Base-by-base conservation (phyloP, 2,329 filamentous ascomycete genomes). In the Stachybotrys chlorohalonatus region DNA sequence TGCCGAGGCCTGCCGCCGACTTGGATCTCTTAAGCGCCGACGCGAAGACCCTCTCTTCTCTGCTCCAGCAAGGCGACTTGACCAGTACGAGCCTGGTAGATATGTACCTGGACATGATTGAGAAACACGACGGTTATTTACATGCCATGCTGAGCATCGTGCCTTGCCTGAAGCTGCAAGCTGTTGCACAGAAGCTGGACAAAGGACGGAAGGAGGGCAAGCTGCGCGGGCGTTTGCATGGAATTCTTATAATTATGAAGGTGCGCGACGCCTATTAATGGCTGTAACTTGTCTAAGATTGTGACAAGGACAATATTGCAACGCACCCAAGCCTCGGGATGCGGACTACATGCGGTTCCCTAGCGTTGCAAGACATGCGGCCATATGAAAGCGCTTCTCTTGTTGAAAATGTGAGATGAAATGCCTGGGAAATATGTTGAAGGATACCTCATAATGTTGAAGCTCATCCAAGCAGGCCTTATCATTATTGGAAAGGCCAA, bases 181-280 rank as follows among this genome's bases (percentile, higher is more conserved):
- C 53, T 15, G 51, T 39, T 3, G 60, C 58, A 4, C 42, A 17
- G 13, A 51, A 39, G 36, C 17, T 61, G 5, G 60, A 63, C 30
- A 48, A 50, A 8, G 60, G 60, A 31, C 56, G 60, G 8, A 31
- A 32, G 5, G 31, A 70, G 1, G 84, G 84, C 30, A 73, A 71
- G 46, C 66, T 84, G 9, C 78, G 84, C n/a, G 80, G 86, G 1
- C 82, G 82, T 1, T 75, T 92, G 1, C 87, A 91, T 65, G 87
- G 87, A 3, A 88, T 92, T 48, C 87, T 88, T 0, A 88, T 88
- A 65, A 74, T 86, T 2, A 80, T 90, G 59, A 91, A 91, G 68
- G 87, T 50, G 24, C 31, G 48, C 36, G n/a, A n/a, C n/a, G n/a
- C n/a, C n/a, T n/a, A n/a, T n/a, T n/a, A n/a, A n/a, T n/a, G n/a